A percentile compares a stretch with the other conserved stretches of the same genome.
Evolutionary conservation across 2,329 filamentous ascomycete species (phyloP).

Genomic region (Ilyonectria mors-panacis): DNA sequence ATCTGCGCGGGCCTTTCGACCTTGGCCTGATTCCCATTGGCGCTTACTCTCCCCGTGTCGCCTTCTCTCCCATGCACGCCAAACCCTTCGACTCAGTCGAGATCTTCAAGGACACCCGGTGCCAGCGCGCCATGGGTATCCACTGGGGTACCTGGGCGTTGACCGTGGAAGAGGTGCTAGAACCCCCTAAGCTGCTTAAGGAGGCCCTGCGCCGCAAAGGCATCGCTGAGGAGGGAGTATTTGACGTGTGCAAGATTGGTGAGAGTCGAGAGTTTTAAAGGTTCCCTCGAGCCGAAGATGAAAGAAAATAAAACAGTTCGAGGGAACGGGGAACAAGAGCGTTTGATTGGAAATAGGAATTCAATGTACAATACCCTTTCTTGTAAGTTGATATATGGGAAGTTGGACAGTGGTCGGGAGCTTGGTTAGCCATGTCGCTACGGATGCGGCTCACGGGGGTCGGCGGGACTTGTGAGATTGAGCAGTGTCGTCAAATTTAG

Average conservation of each 20-base stretch:
- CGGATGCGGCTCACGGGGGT: not conserved
- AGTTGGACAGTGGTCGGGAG: not conserved
- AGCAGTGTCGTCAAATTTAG: not conserved
- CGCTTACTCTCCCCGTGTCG: constrained; percentile 80
- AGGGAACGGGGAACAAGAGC: not conserved
- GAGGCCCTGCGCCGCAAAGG: constrained; percentile 79
- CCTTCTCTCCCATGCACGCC: constrained; percentile 88
- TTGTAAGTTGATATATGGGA: constrained; percentile 10
- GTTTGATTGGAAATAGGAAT: constrained; percentile 11
- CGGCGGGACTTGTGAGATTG: not conserved
- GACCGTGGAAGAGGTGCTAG: constrained; percentile 86
- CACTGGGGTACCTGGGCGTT: constrained; percentile 95
- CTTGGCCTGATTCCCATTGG: constrained; percentile 94
- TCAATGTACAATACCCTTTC: constrained; percentile 29
- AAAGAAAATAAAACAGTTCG: not conserved
- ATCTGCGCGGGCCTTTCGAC: constrained; percentile 87
- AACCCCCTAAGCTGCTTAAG: constrained; percentile 82
- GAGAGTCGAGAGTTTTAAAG: constrained; percentile 82
- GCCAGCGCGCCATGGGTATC: constrained; percentile 84
- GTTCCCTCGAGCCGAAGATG: no score
- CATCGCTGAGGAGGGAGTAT: constrained; percentile 79
- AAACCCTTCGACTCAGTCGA: constrained; percentile 91
- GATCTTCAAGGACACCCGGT: constrained; percentile 89
- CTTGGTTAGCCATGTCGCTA: not conserved
- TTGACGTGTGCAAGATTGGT: constrained; percentile 88